Percentiles rank a stretch among this genome's conserved stretches.
These are phyloP conservation scores for Ettlia oleoabundans DNA, from an alignment of 139 green algal genomes.

Conservation along the genomic window DNA sequence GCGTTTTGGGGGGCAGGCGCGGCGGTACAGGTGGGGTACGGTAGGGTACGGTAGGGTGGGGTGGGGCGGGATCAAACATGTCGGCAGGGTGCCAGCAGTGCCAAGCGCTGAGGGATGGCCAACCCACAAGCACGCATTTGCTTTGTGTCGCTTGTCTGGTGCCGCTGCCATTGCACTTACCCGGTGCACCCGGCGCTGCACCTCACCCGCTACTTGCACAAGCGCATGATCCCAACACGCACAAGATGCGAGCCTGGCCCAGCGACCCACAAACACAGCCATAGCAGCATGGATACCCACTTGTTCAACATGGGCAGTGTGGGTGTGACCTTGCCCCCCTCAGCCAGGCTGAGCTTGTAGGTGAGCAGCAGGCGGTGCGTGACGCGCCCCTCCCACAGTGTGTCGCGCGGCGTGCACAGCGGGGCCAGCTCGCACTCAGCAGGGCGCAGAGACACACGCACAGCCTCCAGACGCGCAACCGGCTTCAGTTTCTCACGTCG, in stretches of 20 bases:
- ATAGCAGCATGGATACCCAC: constrained; percentile 24
- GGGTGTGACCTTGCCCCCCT: constrained; percentile 77
- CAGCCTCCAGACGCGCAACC: constrained; percentile 59
- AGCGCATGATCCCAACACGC: neutral
- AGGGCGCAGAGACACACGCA: constrained; percentile 70
- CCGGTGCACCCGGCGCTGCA: too few species aligned
- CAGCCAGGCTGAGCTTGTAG: constrained; percentile 81
- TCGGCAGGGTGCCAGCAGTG: too few species aligned
- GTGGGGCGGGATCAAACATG: too few species aligned
- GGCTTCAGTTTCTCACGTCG: constrained; percentile 68
- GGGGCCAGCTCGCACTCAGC: constrained; percentile 58
- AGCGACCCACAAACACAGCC: neutral
- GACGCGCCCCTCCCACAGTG: constrained; percentile 67
- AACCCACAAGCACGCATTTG: too few species aligned
- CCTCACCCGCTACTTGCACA: too few species aligned
- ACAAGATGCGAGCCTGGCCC: too few species aligned
- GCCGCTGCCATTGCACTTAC: too few species aligned
- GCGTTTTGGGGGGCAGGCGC: too few species aligned
- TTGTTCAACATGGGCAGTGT: constrained; percentile 75
- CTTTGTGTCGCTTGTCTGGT: too few species aligned
- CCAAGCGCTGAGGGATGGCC: too few species aligned
- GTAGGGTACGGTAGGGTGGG: too few species aligned
- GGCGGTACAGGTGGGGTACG: too few species aligned
- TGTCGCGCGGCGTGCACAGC: constrained; percentile 58
- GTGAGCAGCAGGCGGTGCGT: constrained; percentile 80